Conservation (phyloP, 2,329 filamentous ascomycete genomes). For the Colletotrichum horii region DNA sequence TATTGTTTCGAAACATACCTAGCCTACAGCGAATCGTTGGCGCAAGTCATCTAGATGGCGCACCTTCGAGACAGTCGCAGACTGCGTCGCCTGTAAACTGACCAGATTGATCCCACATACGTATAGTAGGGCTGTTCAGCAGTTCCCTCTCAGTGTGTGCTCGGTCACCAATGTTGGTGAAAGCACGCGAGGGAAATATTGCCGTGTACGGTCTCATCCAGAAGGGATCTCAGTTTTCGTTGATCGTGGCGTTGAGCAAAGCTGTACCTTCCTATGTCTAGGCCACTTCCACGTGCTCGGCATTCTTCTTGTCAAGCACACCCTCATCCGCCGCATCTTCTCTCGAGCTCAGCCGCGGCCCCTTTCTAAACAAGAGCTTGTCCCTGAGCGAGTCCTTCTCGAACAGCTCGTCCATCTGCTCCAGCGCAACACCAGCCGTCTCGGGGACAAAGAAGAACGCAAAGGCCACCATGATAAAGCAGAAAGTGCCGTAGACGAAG, state of each 20-base stretch:
- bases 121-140: not conserved
- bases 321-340: not conserved
- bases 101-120: not conserved
- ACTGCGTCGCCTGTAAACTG: not conserved
- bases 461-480: constrained; percentile 61
- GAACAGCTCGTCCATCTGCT: constrained; percentile 36
- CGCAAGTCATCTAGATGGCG: not conserved
- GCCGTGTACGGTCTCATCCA: not conserved
- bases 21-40: not conserved
- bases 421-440: constrained; percentile 43
- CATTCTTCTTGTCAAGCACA: not conserved
- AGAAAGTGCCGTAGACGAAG: constrained; percentile 64
- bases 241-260: not conserved
- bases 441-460: constrained; percentile 49
- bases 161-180: not conserved
- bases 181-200: not conserved
- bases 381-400: not conserved
- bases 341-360: not conserved
- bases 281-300: not conserved
- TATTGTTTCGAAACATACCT: not conserved
- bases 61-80: not conserved
- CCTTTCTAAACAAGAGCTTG: not conserved
- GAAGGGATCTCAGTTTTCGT: not conserved
- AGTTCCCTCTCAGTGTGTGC: not conserved
- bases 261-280: not conserved